Conservation (phyloP, 179 eudicot genomes). For the Gypsophila paniculata region DNA sequence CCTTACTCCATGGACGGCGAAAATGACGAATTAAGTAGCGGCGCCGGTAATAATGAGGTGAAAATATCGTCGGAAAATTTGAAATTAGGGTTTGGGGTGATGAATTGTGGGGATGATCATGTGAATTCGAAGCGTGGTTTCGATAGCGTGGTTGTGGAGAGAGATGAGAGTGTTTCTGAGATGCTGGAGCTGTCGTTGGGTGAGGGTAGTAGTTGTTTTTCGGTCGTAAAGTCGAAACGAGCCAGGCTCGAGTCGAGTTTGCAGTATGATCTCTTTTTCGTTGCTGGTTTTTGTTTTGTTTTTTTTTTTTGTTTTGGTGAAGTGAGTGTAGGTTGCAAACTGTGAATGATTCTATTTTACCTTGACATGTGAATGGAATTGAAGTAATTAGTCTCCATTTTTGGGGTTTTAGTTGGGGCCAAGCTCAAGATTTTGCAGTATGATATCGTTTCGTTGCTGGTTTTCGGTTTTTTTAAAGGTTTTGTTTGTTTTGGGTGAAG, state of each 20-base stretch:
- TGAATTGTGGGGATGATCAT: not conserved
- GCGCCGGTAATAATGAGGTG: slow-evolving; percentile 2
- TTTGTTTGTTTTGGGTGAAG: too few relatives aligned
- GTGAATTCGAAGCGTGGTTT: slow-evolving; percentile 36
- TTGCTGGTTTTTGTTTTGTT: not conserved
- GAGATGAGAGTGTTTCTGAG: slow-evolving; percentile 30
- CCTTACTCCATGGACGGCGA: slow-evolving; percentile 29
- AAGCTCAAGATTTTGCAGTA: too few relatives aligned
- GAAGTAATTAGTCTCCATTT: not conserved
- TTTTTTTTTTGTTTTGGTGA: not conserved
- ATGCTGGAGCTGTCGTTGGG: slow-evolving; percentile 33
- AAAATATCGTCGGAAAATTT: not conserved
- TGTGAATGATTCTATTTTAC: not conserved
- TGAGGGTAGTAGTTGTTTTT: slow-evolving; percentile 25
- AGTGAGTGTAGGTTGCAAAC: not conserved
- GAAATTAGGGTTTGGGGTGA: slow-evolving; percentile 27
- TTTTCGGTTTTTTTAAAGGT: too few relatives aligned
- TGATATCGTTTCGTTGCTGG: too few relatives aligned
- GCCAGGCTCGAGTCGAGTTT: slow-evolving; percentile 31
- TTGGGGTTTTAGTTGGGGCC: too few relatives aligned
- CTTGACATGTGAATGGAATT: not conserved
- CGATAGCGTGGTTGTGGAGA: slow-evolving; percentile 25
- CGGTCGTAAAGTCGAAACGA: slow-evolving; percentile 30
- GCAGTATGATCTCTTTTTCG: slow-evolving; percentile 23
- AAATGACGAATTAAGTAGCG: slow-evolving; percentile 5